Base-by-base conservation (phyloP, 805 yeast genomes). In the Allodekkera sacchari region DNA sequence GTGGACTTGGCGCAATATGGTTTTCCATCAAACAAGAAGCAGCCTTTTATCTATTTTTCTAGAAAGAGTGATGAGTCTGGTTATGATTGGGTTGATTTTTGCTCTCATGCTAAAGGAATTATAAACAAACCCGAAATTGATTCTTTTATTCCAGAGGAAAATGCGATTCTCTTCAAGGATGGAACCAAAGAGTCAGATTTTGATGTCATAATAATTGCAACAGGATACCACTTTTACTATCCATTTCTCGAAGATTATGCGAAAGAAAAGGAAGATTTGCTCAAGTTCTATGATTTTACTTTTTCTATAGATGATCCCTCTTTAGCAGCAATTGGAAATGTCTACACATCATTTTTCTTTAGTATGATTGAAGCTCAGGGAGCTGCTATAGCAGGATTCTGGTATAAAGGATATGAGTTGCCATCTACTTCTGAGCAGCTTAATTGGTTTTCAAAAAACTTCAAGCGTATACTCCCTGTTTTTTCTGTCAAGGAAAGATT, bases 351-450 rank as follows among this genome's bases (percentile, higher is more conserved):
- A 3, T 48, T 66, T 24, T 61, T 63, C 33, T 71, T 70, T 53
- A 63, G 65, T 32, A 55, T 68, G 10, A 66, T 68, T 31, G 79
- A 73, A 42, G 52, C 68, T 1, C 55, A 61, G 30, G 68, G 73
- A 2, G 68, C 74, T 7, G 74, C 76, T 1, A 45, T 71, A 23
- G 71, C 73, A 12, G 77, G 77, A 5, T 64, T 69, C 7, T 71
- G 76, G 75, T 54, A 69, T 3, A 59, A 59, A n/a, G 48, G 48
- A 18, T 49, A 45, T n/a, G 13, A 38, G 5, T 45, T 69, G 14
- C 77, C 77, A 2, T 27, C 62, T 1, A 41, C 41, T 13, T 58
- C 55, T 14, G 69, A 64, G 17, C 72, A 67, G 43, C 28, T 32
- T 5, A 35, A 41, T 5, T 58, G 64, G 24, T 28, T 24, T 13